Evolutionary conservation across 768 basidiomycete species (phyloP), one percentile per base, ranked within the genome.

Genomic region (Sporobolomyces phaffii): DNA sequence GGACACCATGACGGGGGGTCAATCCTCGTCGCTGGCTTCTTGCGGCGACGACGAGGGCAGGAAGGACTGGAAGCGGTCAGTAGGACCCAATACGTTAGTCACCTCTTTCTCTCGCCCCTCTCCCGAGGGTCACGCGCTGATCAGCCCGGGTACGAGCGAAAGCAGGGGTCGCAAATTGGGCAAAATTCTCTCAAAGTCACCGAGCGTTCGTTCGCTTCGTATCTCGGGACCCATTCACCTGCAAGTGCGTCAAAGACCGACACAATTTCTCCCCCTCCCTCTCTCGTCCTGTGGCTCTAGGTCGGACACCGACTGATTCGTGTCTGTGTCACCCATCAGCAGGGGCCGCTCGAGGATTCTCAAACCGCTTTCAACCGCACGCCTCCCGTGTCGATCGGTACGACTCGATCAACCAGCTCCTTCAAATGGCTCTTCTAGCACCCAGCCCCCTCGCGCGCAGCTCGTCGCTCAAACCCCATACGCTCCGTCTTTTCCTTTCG

Each of bases 391-490:
- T 33, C 43, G 3, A 20, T 18, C 33, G 7, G 29, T 5, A 51
- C 52, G 29, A n/a, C 28, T 18, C 56, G 41, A 17, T 58, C 56
- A 17, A 38, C 3, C 29, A 33, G 43, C 41, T n/a, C n/a, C n/a
- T 45, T 44, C 14, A 58, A 33, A 20, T 58, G 56, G 56, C 45
- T 58, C 56, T 58, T 58, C 56, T 58, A 31, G 33, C 56, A 33
- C 31, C 43, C 28, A 7, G 28, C 4, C 9, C 20, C 24, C 34
- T 15, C 36, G 34, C 26, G 14, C n/a, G n/a, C n/a, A n/a, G n/a
- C n/a, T n/a, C n/a, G n/a, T n/a, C n/a, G n/a, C n/a, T n/a, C n/a
- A n/a, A n/a, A n/a, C n/a, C n/a, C n/a, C n/a, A n/a, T n/a, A n/a
- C n/a, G n/a, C n/a, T n/a, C n/a, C n/a, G n/a, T n/a, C n/a, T n/a